Base-by-base conservation (phyloP, 2,329 filamentous ascomycete species). In the Epichloe aotearoae region DNA sequence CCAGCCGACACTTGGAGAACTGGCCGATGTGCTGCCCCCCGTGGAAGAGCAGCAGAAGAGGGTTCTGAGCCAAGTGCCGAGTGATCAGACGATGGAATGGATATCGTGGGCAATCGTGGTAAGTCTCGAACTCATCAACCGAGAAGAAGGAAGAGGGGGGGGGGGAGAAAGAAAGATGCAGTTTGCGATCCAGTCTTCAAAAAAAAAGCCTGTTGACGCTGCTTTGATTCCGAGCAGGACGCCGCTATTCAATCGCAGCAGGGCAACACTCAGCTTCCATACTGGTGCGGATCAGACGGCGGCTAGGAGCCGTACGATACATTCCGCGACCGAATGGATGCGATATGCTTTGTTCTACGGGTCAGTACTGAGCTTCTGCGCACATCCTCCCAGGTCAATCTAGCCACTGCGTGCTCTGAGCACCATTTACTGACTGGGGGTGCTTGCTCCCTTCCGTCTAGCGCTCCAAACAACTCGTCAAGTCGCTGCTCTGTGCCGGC, bases 381-480 rank as follows among this genome's bases (percentile, higher is more conserved):
- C 37, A 10, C 26, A 30, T 30, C 3, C 8, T 30, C 26, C 26
- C 3, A 8, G 26, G 26, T 4, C 26, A 10, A 30, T 30, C 26
- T 10, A 30, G 26, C 26, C 26, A 10, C 26, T 10, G 26, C 26
- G 26, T 30, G 8, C 8, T 30, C 26, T 30, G 26, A 10, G 26
- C 26, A 10, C 8, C 2, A 10, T 10, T 30, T 30, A 30, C 26
- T 30, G 26, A 30, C 26, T 30, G 26, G 26, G 8, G 26, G 8
- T 3, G 26, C 43, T 15, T 45, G 12, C 17, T 10, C 26, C 17
- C 12, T n/a, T 14, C 11, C 30, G 12, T 45, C 4, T 34, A 57
- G 54, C 47, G 49, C 20, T 61, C 57, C 3, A 63, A 64, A 52
- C 59, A 62, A 50, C 54, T 62, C 3, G 57, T 63, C 52, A 63